Evolutionary conservation across 495 filamentous ascomycete species (phyloP).

Genomic region (Xylaria longipes): DNA sequence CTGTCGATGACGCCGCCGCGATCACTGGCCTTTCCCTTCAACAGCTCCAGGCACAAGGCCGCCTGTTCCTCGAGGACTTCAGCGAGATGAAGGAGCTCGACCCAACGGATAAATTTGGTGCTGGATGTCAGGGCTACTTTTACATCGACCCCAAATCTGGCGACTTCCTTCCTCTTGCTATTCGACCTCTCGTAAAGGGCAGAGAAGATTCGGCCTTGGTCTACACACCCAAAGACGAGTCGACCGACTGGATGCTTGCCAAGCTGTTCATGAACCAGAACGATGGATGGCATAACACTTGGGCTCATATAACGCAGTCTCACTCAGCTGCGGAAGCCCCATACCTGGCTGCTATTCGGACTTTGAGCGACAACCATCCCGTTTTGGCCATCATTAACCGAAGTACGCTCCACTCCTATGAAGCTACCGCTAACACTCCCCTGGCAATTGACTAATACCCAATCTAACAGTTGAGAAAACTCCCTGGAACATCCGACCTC

Average conservation of each 20-base stretch:
- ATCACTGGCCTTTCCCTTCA: conserved; percentile 35
- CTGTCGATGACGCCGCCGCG: conserved; percentile 35
- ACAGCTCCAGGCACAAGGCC: conserved; percentile 33
- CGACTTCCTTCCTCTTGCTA: conserved; percentile 48
- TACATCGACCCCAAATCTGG: conserved; percentile 37
- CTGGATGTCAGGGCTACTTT: conserved; percentile 47
- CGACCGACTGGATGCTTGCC: conserved; percentile 47
- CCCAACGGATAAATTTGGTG: conserved; percentile 36
- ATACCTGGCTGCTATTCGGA: conserved; percentile 43
- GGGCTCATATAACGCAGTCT: conserved; percentile 40
- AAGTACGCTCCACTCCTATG: conserved; percentile 29
- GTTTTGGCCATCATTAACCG: conserved; percentile 41
- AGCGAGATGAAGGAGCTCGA: conserved; percentile 37
- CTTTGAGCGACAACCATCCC: conserved; percentile 40
- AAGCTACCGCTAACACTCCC: conserved; percentile 32
- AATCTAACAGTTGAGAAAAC: conserved; percentile 37
- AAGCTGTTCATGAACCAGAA: conserved; percentile 50
- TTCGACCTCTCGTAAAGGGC: conserved; percentile 39
- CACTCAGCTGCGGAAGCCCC: conserved; percentile 45
- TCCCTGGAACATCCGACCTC: conserved; percentile 39
- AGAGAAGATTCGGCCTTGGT: conserved; percentile 38
- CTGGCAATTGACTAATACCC: conserved; percentile 31
- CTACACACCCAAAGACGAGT: conserved; percentile 46
- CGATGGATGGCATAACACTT: conserved; percentile 40
- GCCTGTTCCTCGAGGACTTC: conserved; percentile 44